Percentiles rank a stretch among this genome's conserved stretches.
Conservation (phyloP, 352 stramenopile species). For the Phytophthora hybrid region DNA sequence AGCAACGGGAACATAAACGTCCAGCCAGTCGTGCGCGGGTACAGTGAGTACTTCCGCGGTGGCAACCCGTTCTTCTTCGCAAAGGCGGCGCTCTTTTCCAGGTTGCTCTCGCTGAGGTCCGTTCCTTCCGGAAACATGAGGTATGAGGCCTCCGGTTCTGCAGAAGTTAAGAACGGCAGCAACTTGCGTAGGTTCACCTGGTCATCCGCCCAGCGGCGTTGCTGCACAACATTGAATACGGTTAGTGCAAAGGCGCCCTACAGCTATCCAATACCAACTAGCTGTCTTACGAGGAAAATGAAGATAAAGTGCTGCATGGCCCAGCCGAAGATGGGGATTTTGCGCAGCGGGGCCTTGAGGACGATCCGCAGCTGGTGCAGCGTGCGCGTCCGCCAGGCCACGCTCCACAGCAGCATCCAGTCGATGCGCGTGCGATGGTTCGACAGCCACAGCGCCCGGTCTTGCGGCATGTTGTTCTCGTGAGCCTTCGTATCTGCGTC, state of each 20-base stretch:
- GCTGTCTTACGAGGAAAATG: conserved; percentile 68
- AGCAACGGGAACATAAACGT: conserved; percentile 79
- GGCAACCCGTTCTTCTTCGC: conserved; percentile 59
- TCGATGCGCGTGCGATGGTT: conserved; percentile 89
- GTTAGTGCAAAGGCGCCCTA: neutral
- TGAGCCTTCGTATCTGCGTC: conserved; percentile 65
- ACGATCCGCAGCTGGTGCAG: conserved; percentile 74
- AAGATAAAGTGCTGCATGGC: conserved; percentile 90
- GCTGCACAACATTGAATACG: conserved; percentile 26
- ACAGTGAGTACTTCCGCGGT: conserved; percentile 69
- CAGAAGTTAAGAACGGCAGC: conserved; percentile 59
- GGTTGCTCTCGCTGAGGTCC: conserved; percentile 71
- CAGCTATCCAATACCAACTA: neutral
- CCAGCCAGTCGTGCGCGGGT: conserved; percentile 80
- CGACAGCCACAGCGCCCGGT: conserved; percentile 76
- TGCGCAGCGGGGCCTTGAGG: conserved; percentile 78
- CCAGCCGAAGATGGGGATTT: conserved; percentile 84
- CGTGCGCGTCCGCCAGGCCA: conserved; percentile 62
- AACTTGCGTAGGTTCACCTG: conserved; percentile 59
- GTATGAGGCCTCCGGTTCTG: conserved; percentile 68
- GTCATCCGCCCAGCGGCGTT: conserved; percentile 74
- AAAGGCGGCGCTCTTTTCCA: conserved; percentile 70
- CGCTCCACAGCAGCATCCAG: conserved; percentile 86
- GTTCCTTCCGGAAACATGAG: conserved; percentile 88
- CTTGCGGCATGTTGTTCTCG: conserved; percentile 49